Evolutionary conservation across 495 filamentous ascomycete species (phyloP).

Genomic region (Jackrogersella multiformis): DNA sequence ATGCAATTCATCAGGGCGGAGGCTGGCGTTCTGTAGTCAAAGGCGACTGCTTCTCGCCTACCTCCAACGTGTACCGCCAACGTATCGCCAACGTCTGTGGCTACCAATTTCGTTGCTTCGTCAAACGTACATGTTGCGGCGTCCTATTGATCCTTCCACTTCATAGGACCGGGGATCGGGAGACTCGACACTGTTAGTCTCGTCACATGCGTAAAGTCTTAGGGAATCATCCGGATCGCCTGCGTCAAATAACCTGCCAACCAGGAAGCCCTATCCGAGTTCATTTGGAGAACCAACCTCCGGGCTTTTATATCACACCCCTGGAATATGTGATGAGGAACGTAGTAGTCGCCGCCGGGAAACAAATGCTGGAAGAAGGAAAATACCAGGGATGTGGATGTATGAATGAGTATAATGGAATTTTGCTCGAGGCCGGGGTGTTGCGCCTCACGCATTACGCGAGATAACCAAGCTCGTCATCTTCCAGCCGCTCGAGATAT

Average conservation of each 20-base stretch:
- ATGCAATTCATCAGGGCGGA: not conserved
- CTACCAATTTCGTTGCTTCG: slow-evolving; percentile 8
- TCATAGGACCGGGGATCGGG: not conserved
- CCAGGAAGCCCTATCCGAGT: slow-evolving; percentile 14
- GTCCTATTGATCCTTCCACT: slow-evolving; percentile 9
- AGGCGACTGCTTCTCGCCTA: not conserved
- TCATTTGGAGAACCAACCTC: slow-evolving; percentile 12
- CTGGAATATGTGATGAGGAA: slow-evolving; percentile 11
- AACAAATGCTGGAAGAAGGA: slow-evolving; percentile 15
- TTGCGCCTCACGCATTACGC: slow-evolving; percentile 58
- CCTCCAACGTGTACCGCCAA: not conserved
- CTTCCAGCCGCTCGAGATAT: slow-evolving; percentile 94
- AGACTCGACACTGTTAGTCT: slow-evolving; percentile 2
- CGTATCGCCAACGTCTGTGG: not conserved
- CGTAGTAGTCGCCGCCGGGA: not conserved
- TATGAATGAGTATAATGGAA: slow-evolving; percentile 14
- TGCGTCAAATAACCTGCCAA: slow-evolving; percentile 23
- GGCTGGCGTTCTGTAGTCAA: not conserved
- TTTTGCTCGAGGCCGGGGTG: not conserved
- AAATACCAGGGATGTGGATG: slow-evolving; percentile 15
- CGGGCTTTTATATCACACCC: not conserved
- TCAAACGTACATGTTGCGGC: slow-evolving; percentile 1
- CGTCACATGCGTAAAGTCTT: slow-evolving; percentile 12
- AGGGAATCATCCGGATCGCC: slow-evolving; percentile 14
- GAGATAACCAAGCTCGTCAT: slow-evolving; percentile 92